phyloP scores from a whole-genome alignment of 176 grass and related monocot species.

The Otatea glauca region DNA sequence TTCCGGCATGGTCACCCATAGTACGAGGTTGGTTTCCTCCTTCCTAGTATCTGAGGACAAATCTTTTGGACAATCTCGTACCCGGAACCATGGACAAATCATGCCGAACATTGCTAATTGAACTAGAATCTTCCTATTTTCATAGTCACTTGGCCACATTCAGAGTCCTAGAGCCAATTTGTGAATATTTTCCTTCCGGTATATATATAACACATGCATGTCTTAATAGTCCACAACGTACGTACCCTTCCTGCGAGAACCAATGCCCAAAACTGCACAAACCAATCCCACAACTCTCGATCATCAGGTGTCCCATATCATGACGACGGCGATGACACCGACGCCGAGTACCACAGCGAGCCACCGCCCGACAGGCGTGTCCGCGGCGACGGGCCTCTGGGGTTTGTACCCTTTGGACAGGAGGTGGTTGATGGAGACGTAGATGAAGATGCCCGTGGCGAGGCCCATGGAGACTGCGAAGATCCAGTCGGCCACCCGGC shows the following conservation, averaged over 20 bases:
- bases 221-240: not conserved
- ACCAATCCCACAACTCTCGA: not conserved
- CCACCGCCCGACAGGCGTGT: constrained; percentile 62
- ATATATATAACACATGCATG: not conserved
- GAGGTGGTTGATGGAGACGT: constrained; percentile 94
- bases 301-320: constrained; percentile 93
- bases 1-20: not conserved
- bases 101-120: not conserved
- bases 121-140: not conserved
- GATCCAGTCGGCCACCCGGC: constrained; percentile 84
- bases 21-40: not conserved
- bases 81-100: not conserved
- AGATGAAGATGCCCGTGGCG: constrained; percentile 88
- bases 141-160: not conserved
- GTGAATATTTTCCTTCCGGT: not conserved
- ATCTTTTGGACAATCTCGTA: not conserved
- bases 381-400: constrained; percentile 44
- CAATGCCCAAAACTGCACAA: not conserved
- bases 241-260: not conserved
- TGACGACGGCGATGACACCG: constrained; percentile 84
- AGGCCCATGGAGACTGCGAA: constrained; percentile 91
- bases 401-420: constrained; percentile 83
- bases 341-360: constrained; percentile 76
- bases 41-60: not conserved
- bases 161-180: not conserved